phyloP scores from a whole-genome alignment of 768 basidiomycete genomes.

The Russula dissimulans region DNA sequence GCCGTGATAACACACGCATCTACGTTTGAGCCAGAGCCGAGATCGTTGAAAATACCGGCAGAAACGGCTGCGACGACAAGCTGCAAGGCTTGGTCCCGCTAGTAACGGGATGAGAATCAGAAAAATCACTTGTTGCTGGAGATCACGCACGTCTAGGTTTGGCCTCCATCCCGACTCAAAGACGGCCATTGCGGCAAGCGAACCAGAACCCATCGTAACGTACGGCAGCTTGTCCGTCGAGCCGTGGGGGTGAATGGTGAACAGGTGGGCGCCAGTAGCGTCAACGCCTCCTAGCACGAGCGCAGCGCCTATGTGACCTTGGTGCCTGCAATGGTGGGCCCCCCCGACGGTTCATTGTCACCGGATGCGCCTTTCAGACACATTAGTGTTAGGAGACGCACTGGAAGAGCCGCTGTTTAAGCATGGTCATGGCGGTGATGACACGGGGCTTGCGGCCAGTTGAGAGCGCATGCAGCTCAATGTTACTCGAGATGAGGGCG shows the following conservation, averaged over 20 bases:
- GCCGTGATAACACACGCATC: slow-evolving; percentile 95
- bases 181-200: slow-evolving; percentile 95
- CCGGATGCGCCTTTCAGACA: not conserved
- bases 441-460: slow-evolving; percentile 89
- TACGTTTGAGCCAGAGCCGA: slow-evolving; percentile 97
- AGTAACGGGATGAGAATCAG: slow-evolving; percentile 16
- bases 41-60: slow-evolving; percentile 98
- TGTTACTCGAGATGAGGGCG: slow-evolving; percentile 90
- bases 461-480: slow-evolving; percentile 85
- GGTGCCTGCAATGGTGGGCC: slow-evolving; percentile 46
- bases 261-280: slow-evolving; percentile 84
- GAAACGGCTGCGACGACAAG: slow-evolving; percentile 83
- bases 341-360: not conserved
- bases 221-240: slow-evolving; percentile 98
- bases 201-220: slow-evolving; percentile 97
- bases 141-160: slow-evolving; percentile 59
- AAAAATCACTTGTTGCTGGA: not conserved
- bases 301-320: slow-evolving; percentile 91
- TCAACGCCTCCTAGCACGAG: slow-evolving; percentile 98
- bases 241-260: slow-evolving; percentile 93
- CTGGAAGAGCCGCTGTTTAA: slow-evolving; percentile 93
- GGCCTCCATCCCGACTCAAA: slow-evolving; percentile 84
- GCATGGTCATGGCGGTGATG: slow-evolving; percentile 98
- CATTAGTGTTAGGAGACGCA: slow-evolving; percentile 26
- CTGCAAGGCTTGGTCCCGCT: slow-evolving; percentile 74